These are phyloP conservation scores for Tremella mesenterica DNA, from an alignment of 768 basidiomycete species.

Conservation along the genomic window DNA sequence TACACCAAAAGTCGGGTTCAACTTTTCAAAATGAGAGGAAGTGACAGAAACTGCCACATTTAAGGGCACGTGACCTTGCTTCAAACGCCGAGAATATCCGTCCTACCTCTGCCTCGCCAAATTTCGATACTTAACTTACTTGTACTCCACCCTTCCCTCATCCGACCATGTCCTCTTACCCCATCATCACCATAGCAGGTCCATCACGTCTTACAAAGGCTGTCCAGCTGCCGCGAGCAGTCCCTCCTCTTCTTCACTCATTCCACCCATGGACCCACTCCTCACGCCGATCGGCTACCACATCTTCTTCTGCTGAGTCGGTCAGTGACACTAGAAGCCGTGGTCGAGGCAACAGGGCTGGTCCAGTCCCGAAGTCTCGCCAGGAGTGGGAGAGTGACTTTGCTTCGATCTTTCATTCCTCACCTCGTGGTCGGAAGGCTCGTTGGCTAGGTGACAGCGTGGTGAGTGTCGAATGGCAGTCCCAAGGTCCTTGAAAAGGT, in stretches of 20 bases:
- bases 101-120: neutral
- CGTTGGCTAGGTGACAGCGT: slow-evolving; percentile 38
- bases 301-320: no score
- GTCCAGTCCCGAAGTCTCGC: neutral
- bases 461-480: slow-evolving; percentile 18
- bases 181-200: slow-evolving; percentile 21
- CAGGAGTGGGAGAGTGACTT: neutral
- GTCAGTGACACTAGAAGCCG: no score
- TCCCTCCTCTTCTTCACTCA: no score
- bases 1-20: no score
- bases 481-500: neutral
- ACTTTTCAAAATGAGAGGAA: no score
- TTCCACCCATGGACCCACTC: no score
- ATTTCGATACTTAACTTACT: slow-evolving; percentile 7
- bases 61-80: neutral
- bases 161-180: slow-evolving; percentile 14
- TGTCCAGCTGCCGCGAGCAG: no score
- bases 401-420: slow-evolving; percentile 18
- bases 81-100: neutral
- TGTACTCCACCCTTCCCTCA: neutral
- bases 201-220: slow-evolving; percentile 30
- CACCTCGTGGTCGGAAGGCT: slow-evolving; percentile 27
- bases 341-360: neutral
- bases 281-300: no score
- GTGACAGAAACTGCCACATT: neutral